phyloP scores from a whole-genome alignment of 2,329 filamentous ascomycete genomes.

The Trichophyton mentagrophytes region DNA sequence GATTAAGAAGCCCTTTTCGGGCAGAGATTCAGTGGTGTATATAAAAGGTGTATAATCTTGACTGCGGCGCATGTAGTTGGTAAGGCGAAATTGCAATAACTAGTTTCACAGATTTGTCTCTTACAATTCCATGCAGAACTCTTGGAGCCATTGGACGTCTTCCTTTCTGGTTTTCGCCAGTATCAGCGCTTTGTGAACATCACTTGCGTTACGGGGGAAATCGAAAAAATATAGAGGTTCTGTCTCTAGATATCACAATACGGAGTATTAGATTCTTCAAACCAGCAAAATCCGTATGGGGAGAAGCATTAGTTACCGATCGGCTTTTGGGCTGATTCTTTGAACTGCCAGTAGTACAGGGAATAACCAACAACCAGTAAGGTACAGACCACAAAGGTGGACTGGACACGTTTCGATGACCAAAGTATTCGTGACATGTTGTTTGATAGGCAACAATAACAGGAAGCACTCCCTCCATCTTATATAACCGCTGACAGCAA shows the following conservation, averaged over 20 bases:
- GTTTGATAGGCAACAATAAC: no score
- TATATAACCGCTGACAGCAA: no score
- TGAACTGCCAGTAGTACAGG: not conserved
- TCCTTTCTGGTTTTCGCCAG: not conserved
- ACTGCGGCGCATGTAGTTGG: not conserved
- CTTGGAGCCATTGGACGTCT: not conserved
- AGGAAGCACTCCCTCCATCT: no score
- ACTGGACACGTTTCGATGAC: no score
- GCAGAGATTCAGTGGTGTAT: not conserved
- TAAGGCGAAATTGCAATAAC: not conserved
- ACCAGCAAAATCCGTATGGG: not conserved
- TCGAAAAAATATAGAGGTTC: not conserved
- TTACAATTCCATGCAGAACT: not conserved
- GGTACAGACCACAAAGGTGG: not conserved
- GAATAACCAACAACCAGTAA: not conserved
- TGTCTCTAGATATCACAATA: not conserved
- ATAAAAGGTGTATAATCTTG: not conserved
- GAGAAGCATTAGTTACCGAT: not conserved
- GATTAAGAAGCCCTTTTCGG: not conserved
- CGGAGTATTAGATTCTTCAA: not conserved
- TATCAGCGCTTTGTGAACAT: not conserved
- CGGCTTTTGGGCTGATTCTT: not conserved
- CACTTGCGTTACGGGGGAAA: not conserved
- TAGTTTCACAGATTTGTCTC: not conserved
- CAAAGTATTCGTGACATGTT: no score